phyloP scores from a whole-genome alignment of 2,329 filamentous ascomycete species.

The Cladosporium phlei region DNA sequence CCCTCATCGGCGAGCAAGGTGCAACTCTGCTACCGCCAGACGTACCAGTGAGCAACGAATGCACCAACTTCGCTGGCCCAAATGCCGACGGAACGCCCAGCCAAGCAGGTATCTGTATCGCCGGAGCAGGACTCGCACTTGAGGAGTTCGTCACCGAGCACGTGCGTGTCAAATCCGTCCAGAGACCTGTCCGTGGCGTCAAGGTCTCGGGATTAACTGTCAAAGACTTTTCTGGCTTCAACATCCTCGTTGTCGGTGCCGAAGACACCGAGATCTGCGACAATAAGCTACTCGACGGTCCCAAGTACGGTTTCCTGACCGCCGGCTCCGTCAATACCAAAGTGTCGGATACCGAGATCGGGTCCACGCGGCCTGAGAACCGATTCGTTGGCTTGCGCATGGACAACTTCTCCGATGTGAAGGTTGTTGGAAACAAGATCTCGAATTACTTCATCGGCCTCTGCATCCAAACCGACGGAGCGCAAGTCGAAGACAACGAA shows the following conservation, averaged over 20 bases:
- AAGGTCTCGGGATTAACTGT: slow-evolving; percentile 32
- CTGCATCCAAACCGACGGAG: slow-evolving; percentile 34
- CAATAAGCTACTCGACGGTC: slow-evolving; percentile 30
- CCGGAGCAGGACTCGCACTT: slow-evolving; percentile 27
- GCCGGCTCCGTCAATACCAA: slow-evolving; percentile 32
- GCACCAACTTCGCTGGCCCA: slow-evolving; percentile 30
- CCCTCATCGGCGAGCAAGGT: slow-evolving; percentile 27
- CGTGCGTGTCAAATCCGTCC: slow-evolving; percentile 27
- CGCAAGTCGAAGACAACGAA: slow-evolving; percentile 32
- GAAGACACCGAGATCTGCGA: slow-evolving; percentile 25
- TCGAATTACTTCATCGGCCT: slow-evolving; percentile 31
- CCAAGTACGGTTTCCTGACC: slow-evolving; percentile 34
- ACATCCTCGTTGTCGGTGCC: slow-evolving; percentile 35
- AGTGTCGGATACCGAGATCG: slow-evolving; percentile 29
- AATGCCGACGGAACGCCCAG: background rate
- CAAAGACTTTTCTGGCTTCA: slow-evolving; percentile 37
- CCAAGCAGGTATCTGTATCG: slow-evolving; percentile 35
- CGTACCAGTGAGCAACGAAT: slow-evolving; percentile 26
- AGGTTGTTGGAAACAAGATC: slow-evolving; percentile 29
- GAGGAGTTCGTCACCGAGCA: slow-evolving; percentile 30
- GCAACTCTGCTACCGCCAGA: slow-evolving; percentile 27
- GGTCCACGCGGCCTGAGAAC: slow-evolving; percentile 13
- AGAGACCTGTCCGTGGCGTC: slow-evolving; percentile 26
- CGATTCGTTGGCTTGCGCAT: slow-evolving; percentile 34
- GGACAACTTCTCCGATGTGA: slow-evolving; percentile 31